Base-by-base conservation (phyloP, 129 eudicot species). In the Gnaphalium uliginosum region DNA sequence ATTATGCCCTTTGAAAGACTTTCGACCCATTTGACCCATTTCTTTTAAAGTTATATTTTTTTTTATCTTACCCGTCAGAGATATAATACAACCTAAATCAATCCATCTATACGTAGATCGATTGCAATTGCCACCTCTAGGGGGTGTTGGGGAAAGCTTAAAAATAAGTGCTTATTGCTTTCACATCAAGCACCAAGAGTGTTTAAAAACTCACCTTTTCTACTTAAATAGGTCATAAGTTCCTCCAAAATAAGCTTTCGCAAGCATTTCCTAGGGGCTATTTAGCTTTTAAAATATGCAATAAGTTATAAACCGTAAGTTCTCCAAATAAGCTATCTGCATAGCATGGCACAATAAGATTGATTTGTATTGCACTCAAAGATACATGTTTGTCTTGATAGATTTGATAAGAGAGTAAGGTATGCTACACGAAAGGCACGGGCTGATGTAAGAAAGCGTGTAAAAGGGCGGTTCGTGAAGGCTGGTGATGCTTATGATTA, bases 371-470 rank as follows among this genome's bases (percentile, higher is more conserved):
- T 59, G 48, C 57, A 41, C 57, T 21, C 51, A 21, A 53, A 72
- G 17, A 29, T 26, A 37, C 53, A 21, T 8, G 18, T 54, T 72
- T 79, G 59, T 4, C 25, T 25, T 24, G 18, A 32, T 79, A 86
- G 95, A 76, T 89, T 89, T 82, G 87, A 86, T 21, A 84, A 86
- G 66, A 89, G 77, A 74, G 83, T 89, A 67, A 77, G 95, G 71
- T 89, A 89, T 46, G 90, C 95, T 66, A 83, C 90, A 60, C 86
- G 90, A 76, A 89, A 89, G 85, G 95, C 77, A 56, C 84, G 89
- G 57, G 95, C 95, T 35, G 89, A 89, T 71, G 90, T 84, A 32
- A 89, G 95, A 83, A 89, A 89, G 79, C 90, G 90, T 56, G 90
- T 86, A 80, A 89, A 89, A 81, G 90, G 90, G 27, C 86, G 93